Evolutionary conservation across 225 moss, liverwort and hornwort genomes (phyloP).

Genomic region (Polytrichum formosum): DNA sequence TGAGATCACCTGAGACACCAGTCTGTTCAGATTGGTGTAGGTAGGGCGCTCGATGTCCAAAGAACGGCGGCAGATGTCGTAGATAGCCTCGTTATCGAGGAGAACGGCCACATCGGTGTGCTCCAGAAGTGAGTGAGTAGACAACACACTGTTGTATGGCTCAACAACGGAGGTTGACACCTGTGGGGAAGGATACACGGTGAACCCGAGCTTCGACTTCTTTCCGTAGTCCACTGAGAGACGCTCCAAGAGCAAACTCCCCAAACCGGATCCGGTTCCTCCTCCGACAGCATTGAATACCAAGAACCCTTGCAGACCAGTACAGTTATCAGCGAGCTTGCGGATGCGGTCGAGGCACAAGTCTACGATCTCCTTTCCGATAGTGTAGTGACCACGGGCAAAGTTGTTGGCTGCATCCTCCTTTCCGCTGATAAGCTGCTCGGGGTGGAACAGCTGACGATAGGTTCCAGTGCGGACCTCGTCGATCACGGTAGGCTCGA

Average conservation of each 20-base stretch:
- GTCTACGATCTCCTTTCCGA: slow-evolving; percentile 62
- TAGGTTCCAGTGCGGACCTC: slow-evolving; percentile 55
- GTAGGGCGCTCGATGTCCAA: slow-evolving; percentile 64
- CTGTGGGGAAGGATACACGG: slow-evolving; percentile 55
- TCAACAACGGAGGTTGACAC: slow-evolving; percentile 53
- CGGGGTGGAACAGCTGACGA: slow-evolving; percentile 56
- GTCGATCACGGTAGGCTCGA: slow-evolving; percentile 56
- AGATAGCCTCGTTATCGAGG: slow-evolving; percentile 54
- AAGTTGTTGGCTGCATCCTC: slow-evolving; percentile 62
- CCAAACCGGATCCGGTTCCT: slow-evolving; percentile 50
- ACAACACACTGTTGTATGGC: slow-evolving; percentile 59
- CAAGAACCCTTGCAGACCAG: slow-evolving; percentile 50
- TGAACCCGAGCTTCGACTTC: slow-evolving; percentile 64
- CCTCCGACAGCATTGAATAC: slow-evolving; percentile 58
- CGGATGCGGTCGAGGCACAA: slow-evolving; percentile 53
- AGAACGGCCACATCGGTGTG: slow-evolving; percentile 56
- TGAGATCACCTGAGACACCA: slow-evolving; percentile 53
- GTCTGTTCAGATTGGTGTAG: slow-evolving; percentile 51
- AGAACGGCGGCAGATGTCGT: slow-evolving; percentile 51
- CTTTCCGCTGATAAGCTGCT: slow-evolving; percentile 62
- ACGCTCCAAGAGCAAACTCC: slow-evolving; percentile 47
- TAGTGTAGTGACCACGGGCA: slow-evolving; percentile 57
- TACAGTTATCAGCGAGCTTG: slow-evolving; percentile 57
- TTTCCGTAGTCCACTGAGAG: slow-evolving; percentile 57
- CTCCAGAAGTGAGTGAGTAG: slow-evolving; percentile 52